Evolutionary conservation across 331 rosid genomes (phyloP), one percentile per base, ranked within the genome.

Genomic region (Malus hybrid): DNA sequence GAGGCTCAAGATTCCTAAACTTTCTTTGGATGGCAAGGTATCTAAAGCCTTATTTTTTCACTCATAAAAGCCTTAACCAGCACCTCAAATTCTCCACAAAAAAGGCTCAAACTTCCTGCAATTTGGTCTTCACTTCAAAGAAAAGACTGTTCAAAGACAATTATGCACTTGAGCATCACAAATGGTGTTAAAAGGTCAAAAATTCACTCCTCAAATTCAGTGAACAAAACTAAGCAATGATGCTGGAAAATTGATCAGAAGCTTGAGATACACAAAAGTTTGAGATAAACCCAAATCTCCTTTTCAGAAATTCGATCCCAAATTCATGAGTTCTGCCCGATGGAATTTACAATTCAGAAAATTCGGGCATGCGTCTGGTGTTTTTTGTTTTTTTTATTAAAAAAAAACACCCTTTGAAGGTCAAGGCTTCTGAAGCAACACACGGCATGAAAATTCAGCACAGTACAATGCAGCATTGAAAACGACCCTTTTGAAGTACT

Each of bases 1-100:
- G 78, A 73, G 78, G 63, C 79, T 74, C 80, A 85, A 65, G 86
- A 44, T 9, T 65, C 73, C 70, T 68, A 76, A 73, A 73, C 88
- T 78, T 87, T 82, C 81, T 87, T 82, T 73, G 83, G 84, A 83
- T 88, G 93, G 65, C 73, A 89, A 90, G 88, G 90, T 75, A 90
- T 93, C 89, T 66, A 79, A 78, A 86, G 70, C 83, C 84, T 65
- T 86, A 78, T 56, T 74, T 48, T 81, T 63, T 70, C 77, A 34
- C 73, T 76, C 77, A 80, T 33, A 73, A 68, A 72, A 66, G 78
- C 77, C 80, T 75, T 67, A 68, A 67, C 80, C 64, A 77, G 78
- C 80, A 74, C 61, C 81, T 72, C 80, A 76, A 67, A 67, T 76
- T 74, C 82, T 64, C 64, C 78, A 50, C 64, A 74, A 68, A 74